Conservation (phyloP, 345 rosid species). For the Leavenworthia alabamica region DNA sequence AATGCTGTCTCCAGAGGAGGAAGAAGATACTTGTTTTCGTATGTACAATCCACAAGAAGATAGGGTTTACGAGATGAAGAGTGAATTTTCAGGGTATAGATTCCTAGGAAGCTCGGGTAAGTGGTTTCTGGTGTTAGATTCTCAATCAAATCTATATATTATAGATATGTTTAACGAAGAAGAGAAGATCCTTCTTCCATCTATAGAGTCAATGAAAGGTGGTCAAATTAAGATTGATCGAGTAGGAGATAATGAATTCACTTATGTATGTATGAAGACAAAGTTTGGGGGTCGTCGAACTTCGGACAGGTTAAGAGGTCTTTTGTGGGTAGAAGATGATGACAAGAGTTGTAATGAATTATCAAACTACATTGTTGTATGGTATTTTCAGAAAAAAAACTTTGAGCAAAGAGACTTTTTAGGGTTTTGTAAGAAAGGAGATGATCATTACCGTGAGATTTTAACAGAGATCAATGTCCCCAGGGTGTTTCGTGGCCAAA, state of each 20-base stretch:
- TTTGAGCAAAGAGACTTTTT: no score
- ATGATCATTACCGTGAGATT: no score
- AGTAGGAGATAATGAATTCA: neutral
- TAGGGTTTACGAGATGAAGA: neutral
- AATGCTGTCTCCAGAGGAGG: neutral
- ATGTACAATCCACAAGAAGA: neutral
- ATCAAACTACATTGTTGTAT: no score
- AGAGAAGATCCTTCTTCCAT: neutral
- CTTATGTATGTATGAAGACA: no score
- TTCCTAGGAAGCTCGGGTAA: constrained; percentile 11
- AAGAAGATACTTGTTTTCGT: neutral
- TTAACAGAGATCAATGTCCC: no score
- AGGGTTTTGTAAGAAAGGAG: no score
- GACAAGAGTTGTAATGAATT: no score
- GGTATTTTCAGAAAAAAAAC: no score
- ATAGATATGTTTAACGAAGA: neutral
- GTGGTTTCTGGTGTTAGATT: constrained; percentile 8
- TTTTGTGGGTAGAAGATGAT: no score
- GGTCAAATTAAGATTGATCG: neutral
- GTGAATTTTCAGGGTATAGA: neutral
- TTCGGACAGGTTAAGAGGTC: no score
- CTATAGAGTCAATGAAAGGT: neutral
- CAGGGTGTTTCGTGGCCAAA: no score
- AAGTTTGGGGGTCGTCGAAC: no score
- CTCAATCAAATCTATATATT: neutral